A percentile compares a stretch with the other conserved stretches of the same genome.
phyloP scores from a whole-genome alignment of 352 stramenopile genomes.

The Aphanomyces stellatus region DNA sequence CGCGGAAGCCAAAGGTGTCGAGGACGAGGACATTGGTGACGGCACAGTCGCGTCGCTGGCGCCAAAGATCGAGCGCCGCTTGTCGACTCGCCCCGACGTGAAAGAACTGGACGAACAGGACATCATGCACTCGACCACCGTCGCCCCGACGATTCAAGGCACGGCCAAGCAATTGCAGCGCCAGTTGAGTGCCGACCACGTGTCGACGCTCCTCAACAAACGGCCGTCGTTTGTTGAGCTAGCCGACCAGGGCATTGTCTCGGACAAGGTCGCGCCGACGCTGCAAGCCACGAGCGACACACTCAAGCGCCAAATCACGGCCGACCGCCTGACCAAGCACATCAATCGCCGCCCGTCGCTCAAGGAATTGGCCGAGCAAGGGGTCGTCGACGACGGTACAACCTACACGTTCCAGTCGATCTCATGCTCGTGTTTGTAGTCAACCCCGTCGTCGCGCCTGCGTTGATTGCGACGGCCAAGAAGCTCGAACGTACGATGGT shows the following conservation, averaged over 20 bases:
- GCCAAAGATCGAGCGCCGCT: constrained; percentile 61
- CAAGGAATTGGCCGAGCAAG: constrained; percentile 43
- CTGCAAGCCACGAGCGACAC: constrained; percentile 74
- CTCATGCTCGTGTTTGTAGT: not conserved
- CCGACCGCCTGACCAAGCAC: constrained; percentile 63
- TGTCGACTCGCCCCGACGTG: constrained; percentile 45
- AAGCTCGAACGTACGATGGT: constrained; percentile 69
- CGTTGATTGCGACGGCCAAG: constrained; percentile 61
- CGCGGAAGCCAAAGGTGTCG: not conserved
- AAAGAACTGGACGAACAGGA: constrained; percentile 49
- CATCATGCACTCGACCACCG: constrained; percentile 34
- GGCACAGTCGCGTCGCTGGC: constrained; percentile 42
- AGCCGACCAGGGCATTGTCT: constrained; percentile 55
- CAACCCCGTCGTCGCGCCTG: constrained; percentile 46
- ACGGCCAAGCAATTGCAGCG: constrained; percentile 70
- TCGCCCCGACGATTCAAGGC: constrained; percentile 48
- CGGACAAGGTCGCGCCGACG: constrained; percentile 57
- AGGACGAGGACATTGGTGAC: constrained; percentile 23
- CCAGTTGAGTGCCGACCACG: constrained; percentile 63
- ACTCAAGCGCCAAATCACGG: constrained; percentile 61
- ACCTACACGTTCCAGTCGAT: not conserved
- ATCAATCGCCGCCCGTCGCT: constrained; percentile 62
- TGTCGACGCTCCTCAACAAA: constrained; percentile 52
- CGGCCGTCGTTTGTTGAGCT: constrained; percentile 69
- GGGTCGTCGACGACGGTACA: constrained; percentile 44